phyloP scores from a whole-genome alignment of 345 rosid species.

The Eucalyptus urophylla region DNA sequence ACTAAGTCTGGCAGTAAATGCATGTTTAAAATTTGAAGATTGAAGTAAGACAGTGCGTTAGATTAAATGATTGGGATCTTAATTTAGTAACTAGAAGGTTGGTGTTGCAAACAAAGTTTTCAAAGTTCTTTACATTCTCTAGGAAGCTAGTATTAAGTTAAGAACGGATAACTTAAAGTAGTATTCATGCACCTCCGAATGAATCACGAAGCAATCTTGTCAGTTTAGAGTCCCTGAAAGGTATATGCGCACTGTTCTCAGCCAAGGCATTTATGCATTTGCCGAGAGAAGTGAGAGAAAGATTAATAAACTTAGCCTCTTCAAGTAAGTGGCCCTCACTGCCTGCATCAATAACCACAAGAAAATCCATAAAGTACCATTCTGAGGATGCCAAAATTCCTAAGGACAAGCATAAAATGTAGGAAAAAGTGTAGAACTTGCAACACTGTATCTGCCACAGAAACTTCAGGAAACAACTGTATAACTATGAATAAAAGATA shows the following conservation, averaged over 20 bases:
- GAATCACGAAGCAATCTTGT: constrained; percentile 96
- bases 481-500: background rate
- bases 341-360: constrained; percentile 30
- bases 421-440: background rate
- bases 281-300: constrained; percentile 85
- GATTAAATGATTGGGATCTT: background rate
- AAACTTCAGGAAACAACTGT: background rate
- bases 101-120: background rate
- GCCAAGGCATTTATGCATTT: constrained; percentile 97
- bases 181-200: constrained; percentile 62
- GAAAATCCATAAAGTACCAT: background rate
- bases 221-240: constrained; percentile 87
- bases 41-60: background rate
- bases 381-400: background rate
- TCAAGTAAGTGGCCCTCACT: constrained; percentile 82
- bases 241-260: constrained; percentile 86
- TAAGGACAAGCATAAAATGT: background rate
- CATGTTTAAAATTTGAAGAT: background rate
- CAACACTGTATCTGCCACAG: background rate
- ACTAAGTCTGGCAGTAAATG: background rate
- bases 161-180: background rate
- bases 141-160: background rate
- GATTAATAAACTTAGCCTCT: constrained; percentile 94
- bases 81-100: background rate
- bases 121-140: background rate